Conservation (phyloP, 192 early-diverging fungal genomes). For the Backusella macrospora region DNA sequence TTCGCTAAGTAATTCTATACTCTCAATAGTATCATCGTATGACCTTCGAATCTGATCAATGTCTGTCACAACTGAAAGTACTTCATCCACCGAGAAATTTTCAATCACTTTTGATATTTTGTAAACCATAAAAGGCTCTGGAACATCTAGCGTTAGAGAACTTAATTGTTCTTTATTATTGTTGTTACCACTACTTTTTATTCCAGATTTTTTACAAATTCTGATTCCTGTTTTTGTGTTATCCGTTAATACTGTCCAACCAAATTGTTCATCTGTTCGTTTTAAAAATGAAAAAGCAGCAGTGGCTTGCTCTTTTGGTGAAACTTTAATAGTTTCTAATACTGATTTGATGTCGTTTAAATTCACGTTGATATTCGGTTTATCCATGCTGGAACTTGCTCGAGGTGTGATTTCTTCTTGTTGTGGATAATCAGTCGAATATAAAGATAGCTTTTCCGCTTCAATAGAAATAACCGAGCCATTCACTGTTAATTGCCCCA, state of each 20-base stretch:
- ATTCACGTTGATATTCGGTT: neutral
- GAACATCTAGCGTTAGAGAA: constrained; percentile 32
- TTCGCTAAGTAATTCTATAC: constrained; percentile 38
- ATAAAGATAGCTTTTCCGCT: constrained; percentile 8
- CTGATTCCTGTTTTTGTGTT: constrained; percentile 41
- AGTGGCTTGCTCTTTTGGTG: constrained; percentile 30
- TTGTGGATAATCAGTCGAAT: neutral
- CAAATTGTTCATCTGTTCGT: constrained; percentile 47
- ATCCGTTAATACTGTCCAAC: constrained; percentile 48
- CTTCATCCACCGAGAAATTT: constrained; percentile 53
- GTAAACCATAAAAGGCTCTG: constrained; percentile 47
- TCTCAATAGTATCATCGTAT: constrained; percentile 44
- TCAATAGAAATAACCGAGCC: constrained; percentile 41
- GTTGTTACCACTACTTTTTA: constrained; percentile 16
- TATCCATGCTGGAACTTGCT: neutral
- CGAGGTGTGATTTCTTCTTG: neutral
- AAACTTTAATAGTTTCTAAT: constrained; percentile 6
- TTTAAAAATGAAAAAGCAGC: constrained; percentile 38
- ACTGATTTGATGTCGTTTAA: neutral
- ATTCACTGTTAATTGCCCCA: constrained; percentile 23
- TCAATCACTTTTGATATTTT: constrained; percentile 57
- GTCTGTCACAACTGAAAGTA: constrained; percentile 49
- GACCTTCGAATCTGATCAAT: constrained; percentile 36
- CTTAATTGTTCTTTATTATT: neutral
- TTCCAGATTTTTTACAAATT: constrained; percentile 47